Evolutionary conservation across 2,329 filamentous ascomycete genomes (phyloP), one percentile per base, ranked within the genome.

Genomic region (Cladorrhinum sp.): DNA sequence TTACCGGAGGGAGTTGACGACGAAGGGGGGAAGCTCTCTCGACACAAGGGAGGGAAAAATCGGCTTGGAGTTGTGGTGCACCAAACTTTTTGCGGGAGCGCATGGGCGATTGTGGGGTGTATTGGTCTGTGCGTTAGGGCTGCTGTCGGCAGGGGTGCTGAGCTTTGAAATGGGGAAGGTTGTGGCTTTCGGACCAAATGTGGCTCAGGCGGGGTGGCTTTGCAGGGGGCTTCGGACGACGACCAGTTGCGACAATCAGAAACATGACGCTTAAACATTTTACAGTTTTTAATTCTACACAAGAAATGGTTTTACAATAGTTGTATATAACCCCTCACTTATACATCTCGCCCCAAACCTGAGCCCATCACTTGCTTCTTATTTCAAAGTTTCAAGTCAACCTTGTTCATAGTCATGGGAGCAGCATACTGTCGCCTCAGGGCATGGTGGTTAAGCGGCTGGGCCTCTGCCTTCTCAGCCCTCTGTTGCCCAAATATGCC

Each of bases 401-500:
- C n/a, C n/a, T 20, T 46, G 42, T 46, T 46, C 42, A 46, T 21
- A 3, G 42, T 46, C 42, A 46, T 46, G 3, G 42, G 42, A 46
- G 42, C 42, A 21, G 42, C 42, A 46, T 58, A 50, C 39, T 51
- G n/a, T 20, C 56, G 23, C 14, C 48, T 50, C 59, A 65, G 3
- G 48, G 33, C 50, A n/a, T 42, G 28, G 58, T 33, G 26, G 1
- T 57, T 48, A 0, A 5, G 18, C 16, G 16, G n/a, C 42, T 14
- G 42, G 4, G 50, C 42, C 33, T 26, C 39, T 48, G 59, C 58
- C 2, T 9, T 59, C 76, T 75, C 55, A 76, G 72, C 18, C 70
- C 42, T 39, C 42, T 58, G 30, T 59, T 72, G 67, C 39, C 78
- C 76, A 63, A 73, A 72, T 42, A 73, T 67, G 10, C 51, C 18